A percentile compares a stretch with the other conserved stretches of the same genome.
These are phyloP conservation scores for Plasmodium coatneyi DNA, from an alignment of 169 alveolate species.

Conservation along the genomic window DNA sequence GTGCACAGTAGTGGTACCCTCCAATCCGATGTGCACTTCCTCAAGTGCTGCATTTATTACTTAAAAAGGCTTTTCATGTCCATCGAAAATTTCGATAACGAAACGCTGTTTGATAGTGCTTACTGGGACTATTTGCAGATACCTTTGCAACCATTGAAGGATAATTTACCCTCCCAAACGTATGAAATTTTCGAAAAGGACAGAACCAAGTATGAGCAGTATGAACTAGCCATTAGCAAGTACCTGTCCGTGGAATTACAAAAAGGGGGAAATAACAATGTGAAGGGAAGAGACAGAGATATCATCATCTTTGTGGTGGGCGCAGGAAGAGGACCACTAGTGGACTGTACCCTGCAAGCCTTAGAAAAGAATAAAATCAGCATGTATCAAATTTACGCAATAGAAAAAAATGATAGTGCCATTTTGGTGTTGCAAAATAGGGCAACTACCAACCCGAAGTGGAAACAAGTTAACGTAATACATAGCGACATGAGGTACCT, in stretches of 20 bases:
- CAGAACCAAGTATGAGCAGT: constrained; percentile 77
- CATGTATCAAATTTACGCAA: constrained; percentile 77
- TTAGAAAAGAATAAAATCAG: constrained; percentile 64
- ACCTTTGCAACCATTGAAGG: constrained; percentile 86
- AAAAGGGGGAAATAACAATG: background rate
- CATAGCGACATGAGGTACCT: constrained; percentile 82
- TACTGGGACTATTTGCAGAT: constrained; percentile 80
- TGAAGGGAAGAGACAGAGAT: background rate
- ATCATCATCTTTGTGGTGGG: constrained; percentile 80
- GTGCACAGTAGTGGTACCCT: background rate
- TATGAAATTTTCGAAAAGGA: constrained; percentile 84
- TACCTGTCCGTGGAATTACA: constrained; percentile 57
- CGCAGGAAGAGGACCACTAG: constrained; percentile 87
- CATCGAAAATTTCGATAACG: constrained; percentile 68
- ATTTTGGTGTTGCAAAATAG: constrained; percentile 77
- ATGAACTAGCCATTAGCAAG: constrained; percentile 77
- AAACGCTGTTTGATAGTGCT: constrained; percentile 27
- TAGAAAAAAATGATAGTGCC: constrained; percentile 84
- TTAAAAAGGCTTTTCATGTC: constrained; percentile 68
- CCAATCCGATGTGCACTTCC: background rate
- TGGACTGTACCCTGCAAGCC: constrained; percentile 78
- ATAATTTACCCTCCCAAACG: constrained; percentile 79
- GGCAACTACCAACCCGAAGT: constrained; percentile 22
- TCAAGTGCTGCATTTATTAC: constrained; percentile 68
- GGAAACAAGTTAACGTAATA: constrained; percentile 82